Percentiles rank a stretch among this genome's conserved stretches.
These are phyloP conservation scores for Caulochytrium protostelioides DNA, from an alignment of 371 early-diverging fungal species.

Conservation along the genomic window DNA sequence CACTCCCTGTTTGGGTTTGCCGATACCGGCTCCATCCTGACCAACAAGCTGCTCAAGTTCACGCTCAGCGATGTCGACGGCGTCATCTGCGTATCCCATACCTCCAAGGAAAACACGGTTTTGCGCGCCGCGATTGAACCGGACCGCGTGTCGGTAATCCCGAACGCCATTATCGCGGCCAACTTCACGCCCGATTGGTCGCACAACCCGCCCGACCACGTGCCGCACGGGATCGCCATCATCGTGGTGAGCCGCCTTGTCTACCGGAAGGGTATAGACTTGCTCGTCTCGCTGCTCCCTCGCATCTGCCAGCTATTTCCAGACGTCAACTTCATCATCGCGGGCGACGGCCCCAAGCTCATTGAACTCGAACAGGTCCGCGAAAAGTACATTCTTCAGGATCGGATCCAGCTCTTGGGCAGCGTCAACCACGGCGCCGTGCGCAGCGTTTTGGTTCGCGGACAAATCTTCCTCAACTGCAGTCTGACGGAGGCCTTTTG, in stretches of 20 bases:
- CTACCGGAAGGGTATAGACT: constrained; percentile 90
- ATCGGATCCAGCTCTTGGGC: constrained; percentile 83
- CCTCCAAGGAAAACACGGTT: constrained; percentile 95
- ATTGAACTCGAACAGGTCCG: constrained; percentile 95
- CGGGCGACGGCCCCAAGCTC: constrained; percentile 92
- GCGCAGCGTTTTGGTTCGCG: constrained; percentile 66
- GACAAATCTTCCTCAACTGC: constrained; percentile 95
- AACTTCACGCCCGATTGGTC: constrained; percentile 70
- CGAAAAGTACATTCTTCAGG: constrained; percentile 76
- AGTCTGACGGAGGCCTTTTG: constrained; percentile 98
- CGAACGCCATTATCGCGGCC: constrained; percentile 88
- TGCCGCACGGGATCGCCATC: constrained; percentile 37
- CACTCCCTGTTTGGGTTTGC: constrained; percentile 97
- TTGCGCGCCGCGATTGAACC: constrained; percentile 78
- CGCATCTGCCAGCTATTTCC: constrained; percentile 66
- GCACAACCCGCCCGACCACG: background rate
- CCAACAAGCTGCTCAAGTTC: constrained; percentile 86
- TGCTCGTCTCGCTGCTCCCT: constrained; percentile 81
- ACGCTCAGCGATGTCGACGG: constrained; percentile 83
- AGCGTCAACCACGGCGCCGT: constrained; percentile 67
- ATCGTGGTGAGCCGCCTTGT: constrained; percentile 85
- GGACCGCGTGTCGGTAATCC: constrained; percentile 85
- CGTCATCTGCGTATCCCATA: constrained; percentile 96
- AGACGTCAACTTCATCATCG: constrained; percentile 75
- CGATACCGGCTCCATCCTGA: constrained; percentile 76